Evolutionary conservation across 495 filamentous ascomycete genomes (phyloP).

Genomic region (Xylaria telfairii): DNA sequence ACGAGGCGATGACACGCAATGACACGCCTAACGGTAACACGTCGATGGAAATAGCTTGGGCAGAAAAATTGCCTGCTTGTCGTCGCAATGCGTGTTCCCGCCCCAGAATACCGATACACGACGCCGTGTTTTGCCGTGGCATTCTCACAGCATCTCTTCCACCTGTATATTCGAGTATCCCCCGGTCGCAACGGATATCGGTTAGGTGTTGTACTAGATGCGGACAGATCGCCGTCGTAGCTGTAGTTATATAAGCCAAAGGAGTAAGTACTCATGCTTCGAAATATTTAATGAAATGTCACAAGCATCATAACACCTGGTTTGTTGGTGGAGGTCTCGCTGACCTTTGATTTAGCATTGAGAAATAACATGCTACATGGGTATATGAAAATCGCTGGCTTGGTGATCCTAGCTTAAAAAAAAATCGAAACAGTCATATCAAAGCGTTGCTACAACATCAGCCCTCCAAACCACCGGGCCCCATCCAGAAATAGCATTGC

Average conservation of each 20-base stretch:
- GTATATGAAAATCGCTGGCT: conserved; percentile 12
- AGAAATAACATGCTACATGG: conserved; percentile 5
- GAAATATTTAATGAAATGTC: background rate
- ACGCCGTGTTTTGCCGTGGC: too few relatives aligned
- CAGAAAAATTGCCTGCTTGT: background rate
- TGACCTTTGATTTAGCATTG: background rate
- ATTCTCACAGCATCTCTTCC: too few relatives aligned
- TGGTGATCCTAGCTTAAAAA: background rate
- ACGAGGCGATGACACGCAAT: background rate
- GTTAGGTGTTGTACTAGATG: background rate
- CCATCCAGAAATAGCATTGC: background rate
- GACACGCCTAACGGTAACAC: background rate
- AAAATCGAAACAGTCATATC: background rate
- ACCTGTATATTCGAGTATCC: background rate
- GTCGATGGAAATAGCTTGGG: background rate
- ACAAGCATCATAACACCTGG: background rate
- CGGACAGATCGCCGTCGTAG: too few relatives aligned
- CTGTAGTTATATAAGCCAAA: background rate
- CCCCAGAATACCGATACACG: background rate
- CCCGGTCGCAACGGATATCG: background rate
- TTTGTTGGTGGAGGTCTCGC: background rate
- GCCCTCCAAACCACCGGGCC: background rate
- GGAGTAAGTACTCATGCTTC: background rate
- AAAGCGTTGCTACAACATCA: background rate
- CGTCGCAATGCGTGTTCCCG: background rate